Conservation (phyloP, 306 rosid genomes). For the Amphicarpaea edgeworthii region DNA sequence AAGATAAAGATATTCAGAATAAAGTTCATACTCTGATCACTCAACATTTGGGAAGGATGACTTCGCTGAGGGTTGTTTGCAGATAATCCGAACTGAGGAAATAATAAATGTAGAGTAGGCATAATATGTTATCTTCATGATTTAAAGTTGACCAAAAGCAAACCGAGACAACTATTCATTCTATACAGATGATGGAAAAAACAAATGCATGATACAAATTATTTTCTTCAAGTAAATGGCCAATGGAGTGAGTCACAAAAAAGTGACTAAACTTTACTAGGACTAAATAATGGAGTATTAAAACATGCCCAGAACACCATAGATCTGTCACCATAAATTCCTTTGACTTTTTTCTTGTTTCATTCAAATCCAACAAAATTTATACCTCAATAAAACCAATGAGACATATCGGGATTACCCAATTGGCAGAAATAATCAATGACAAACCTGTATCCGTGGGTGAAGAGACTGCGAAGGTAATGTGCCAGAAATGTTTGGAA, state of each 20-base stretch:
- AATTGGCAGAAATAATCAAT: constrained; percentile 39
- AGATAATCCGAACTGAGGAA: constrained; percentile 65
- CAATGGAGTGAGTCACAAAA: constrained; percentile 20
- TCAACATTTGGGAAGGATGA: constrained; percentile 82
- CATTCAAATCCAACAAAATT: constrained; percentile 8
- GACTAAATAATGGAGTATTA: constrained; percentile 17
- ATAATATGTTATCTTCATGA: constrained; percentile 34
- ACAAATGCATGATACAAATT: neutral
- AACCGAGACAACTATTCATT: constrained; percentile 10
- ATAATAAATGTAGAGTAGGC: constrained; percentile 41
- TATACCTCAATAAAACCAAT: constrained; percentile 28
- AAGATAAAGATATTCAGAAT: constrained; percentile 30
- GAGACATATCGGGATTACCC: constrained; percentile 11
- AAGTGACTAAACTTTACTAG: constrained; percentile 13
- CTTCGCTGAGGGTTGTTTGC: constrained; percentile 87
- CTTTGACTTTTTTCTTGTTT: constrained; percentile 20
- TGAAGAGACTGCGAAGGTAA: constrained; percentile 77
- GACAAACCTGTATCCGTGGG: constrained; percentile 83
- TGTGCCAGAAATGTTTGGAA: constrained; percentile 83
- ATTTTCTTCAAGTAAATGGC: neutral
- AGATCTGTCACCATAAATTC: constrained; percentile 21
- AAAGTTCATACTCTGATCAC: constrained; percentile 78
- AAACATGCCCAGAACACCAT: constrained; percentile 27
- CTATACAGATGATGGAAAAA: constrained; percentile 25
- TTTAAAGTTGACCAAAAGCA: constrained; percentile 29